Evolutionary conservation across 768 basidiomycete genomes (phyloP).

Genomic region (Russula vinacea): DNA sequence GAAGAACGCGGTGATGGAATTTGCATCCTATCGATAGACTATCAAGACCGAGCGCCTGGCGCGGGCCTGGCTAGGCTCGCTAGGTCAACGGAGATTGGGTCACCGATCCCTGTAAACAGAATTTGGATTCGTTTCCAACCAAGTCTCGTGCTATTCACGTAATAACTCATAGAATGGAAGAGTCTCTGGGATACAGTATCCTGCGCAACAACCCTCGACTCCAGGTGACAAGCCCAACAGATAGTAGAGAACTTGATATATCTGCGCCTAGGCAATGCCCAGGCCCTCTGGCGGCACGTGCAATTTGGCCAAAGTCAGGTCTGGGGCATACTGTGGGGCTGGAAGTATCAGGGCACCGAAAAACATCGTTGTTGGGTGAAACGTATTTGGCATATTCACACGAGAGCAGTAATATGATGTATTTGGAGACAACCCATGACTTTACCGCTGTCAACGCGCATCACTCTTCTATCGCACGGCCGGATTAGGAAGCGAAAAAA

Average conservation of each 20-base stretch:
- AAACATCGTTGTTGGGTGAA: neutral
- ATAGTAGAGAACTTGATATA: neutral
- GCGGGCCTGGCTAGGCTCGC: neutral
- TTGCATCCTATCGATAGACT: neutral
- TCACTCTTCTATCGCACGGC: neutral
- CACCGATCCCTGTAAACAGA: neutral
- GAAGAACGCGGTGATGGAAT: neutral
- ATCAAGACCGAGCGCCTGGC: neutral
- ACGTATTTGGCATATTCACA: neutral
- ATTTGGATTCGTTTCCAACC: neutral
- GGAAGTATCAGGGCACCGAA: neutral
- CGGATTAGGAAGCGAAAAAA: neutral
- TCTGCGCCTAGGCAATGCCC: no score
- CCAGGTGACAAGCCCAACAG: neutral
- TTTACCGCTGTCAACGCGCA: neutral
- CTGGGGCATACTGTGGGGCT: no score
- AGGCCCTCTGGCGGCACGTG: neutral
- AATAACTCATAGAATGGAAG: neutral
- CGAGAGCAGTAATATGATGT: neutral
- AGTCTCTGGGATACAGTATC: neutral
- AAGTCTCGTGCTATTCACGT: neutral
- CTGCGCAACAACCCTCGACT: neutral
- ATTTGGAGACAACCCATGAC: neutral
- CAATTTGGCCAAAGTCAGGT: neutral
- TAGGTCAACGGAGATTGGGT: neutral